Percentiles rank a stretch among this genome's conserved stretches.
Conservation (phyloP, 2,329 filamentous ascomycete genomes). For the Aspergillus ochraceoroseus region DNA sequence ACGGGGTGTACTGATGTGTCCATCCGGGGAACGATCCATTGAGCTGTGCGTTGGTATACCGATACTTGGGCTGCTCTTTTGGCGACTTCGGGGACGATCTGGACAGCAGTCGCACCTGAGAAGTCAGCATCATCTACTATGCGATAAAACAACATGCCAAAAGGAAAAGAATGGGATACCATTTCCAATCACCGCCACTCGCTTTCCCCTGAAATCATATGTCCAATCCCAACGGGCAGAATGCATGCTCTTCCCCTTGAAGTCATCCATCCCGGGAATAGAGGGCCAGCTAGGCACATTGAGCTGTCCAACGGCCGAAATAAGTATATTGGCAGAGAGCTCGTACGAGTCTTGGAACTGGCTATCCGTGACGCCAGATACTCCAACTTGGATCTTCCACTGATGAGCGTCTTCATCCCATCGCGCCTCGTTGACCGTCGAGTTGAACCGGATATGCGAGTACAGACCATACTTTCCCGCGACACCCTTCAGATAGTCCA, state of each 20-base stretch:
- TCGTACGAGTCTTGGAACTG: constrained; percentile 51
- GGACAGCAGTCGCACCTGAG: constrained; percentile 52
- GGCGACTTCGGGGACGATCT: constrained; percentile 56
- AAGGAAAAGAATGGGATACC: too few species aligned
- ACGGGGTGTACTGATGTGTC: constrained; percentile 47
- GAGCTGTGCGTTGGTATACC: constrained; percentile 56
- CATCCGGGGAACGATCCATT: constrained; percentile 54
- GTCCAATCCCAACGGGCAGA: constrained; percentile 59
- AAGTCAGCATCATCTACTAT: not conserved
- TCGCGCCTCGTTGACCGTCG: constrained; percentile 48
- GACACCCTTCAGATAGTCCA: constrained; percentile 51
- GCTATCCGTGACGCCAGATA: constrained; percentile 51
- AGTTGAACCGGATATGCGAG: constrained; percentile 56
- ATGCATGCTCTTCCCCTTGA: constrained; percentile 53
- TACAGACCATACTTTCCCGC: constrained; percentile 54
- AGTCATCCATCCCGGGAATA: constrained; percentile 47
- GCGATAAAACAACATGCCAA: too few species aligned
- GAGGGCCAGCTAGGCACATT: constrained; percentile 51
- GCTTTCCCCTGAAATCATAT: constrained; percentile 52
- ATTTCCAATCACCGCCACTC: constrained; percentile 57
- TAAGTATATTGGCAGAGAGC: constrained; percentile 53
- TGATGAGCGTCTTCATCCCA: constrained; percentile 53
- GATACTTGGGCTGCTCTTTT: constrained; percentile 49
- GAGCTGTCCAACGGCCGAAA: constrained; percentile 56
- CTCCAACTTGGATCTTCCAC: constrained; percentile 50